These are phyloP conservation scores for Luzula sylvatica DNA, from an alignment of 176 grass and related monocot species.

Conservation along the genomic window DNA sequence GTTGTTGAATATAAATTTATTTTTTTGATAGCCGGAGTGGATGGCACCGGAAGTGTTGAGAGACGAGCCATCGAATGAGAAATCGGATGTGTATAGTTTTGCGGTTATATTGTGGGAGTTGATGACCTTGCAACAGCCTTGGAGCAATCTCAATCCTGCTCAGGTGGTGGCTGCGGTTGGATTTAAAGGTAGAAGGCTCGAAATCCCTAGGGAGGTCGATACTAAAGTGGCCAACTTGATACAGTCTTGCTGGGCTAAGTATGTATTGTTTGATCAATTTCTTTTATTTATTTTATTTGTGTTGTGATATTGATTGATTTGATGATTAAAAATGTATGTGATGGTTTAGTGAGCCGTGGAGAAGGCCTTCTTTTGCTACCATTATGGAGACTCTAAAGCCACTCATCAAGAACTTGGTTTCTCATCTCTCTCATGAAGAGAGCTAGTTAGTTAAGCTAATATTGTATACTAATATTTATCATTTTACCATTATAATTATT, in stretches of 20 bases:
- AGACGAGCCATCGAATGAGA: conserved; percentile 74
- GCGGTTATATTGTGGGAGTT: conserved; percentile 82
- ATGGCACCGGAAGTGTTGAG: conserved; percentile 87
- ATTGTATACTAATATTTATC: neutral
- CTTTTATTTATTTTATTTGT: conserved; percentile 15
- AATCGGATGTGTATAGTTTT: conserved; percentile 83
- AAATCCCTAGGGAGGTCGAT: conserved; percentile 49
- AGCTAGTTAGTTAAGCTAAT: conserved; percentile 13
- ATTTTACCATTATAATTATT: neutral
- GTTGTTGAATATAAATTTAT: neutral
- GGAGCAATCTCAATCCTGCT: conserved; percentile 59
- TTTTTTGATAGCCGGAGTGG: conserved; percentile 57
- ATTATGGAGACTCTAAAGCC: conserved; percentile 69
- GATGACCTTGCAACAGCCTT: conserved; percentile 84
- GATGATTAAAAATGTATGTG: conserved; percentile 1
- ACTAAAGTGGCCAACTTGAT: conserved; percentile 48
- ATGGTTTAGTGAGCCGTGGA: conserved; percentile 52
- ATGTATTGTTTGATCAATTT: conserved; percentile 18
- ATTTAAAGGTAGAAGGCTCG: conserved; percentile 57
- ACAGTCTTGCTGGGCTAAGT: conserved; percentile 77
- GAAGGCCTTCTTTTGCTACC: conserved; percentile 58
- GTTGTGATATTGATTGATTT: neutral
- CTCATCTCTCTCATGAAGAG: conserved; percentile 24
- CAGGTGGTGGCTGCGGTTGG: conserved; percentile 80
- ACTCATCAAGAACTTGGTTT: conserved; percentile 37